Base-by-base conservation (phyloP, 176 grass and related monocot genomes). In the Triticum turgidum region DNA sequence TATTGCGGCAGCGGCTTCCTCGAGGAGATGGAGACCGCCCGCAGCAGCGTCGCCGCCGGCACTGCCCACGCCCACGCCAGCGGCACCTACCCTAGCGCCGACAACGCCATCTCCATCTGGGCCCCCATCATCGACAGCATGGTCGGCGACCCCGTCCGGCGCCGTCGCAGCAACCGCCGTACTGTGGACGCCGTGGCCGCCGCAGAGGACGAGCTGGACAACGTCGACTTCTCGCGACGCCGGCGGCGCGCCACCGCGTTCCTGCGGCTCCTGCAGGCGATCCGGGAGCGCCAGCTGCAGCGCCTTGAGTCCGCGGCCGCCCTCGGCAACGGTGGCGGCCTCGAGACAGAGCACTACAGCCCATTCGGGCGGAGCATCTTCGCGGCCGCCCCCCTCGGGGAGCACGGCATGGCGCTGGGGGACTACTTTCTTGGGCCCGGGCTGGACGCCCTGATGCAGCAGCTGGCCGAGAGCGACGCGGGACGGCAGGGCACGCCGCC, bases 1-100 rank as follows among this genome's bases (percentile, higher is more conserved):
- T 70, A 76, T 13, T 98, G 96, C 84, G 76, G 92, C 61, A 86
- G 86, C 58, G 91, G 96, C 78, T 98, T 98, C 87, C 80, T 98
- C 25, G 96, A 98, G 78, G 89, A 98, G 74, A 89, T 98, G 75
- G 86, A 95, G 83, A 92, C 89, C 81, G 86, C 83, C 59, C 82
- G 87, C 66, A n/a, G 70, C 64, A 78, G 51, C 27, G 76, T 63
- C 6, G 20, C n/a, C 11, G 21, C 8, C 21, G 65, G 29, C 49
- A 18, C 9, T 33, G n/a, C 1, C 25, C 41, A 29, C 45, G n/a
- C 1, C 25, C 41, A 29, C 72, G 72, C n/a, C 38, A 41, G 25
- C 33, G 65, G 65, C 61, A n/a, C 58, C 58, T n/a, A 61, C 61
- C 30, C 79, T 11, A 35, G 56, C 67, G 58, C 80, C 22, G 89